Evolutionary conservation across 306 rosid genomes (phyloP), one percentile per base, ranked within the genome.

Genomic region (Fragaria vesca): DNA sequence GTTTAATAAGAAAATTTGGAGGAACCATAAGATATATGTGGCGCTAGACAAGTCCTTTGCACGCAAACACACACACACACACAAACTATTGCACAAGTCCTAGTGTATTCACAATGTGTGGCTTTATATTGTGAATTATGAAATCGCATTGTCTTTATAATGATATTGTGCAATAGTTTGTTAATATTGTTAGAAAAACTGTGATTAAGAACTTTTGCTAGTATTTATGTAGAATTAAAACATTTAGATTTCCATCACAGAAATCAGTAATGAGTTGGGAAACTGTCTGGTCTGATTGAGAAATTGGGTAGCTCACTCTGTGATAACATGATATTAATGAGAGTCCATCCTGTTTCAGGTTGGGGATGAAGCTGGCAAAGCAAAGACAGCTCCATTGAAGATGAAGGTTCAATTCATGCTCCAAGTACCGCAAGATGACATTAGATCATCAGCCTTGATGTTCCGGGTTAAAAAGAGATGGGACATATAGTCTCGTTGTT

Each of bases 381-480:
- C 96, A 61, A 93, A 93, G 89, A 85, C 91, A 36, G 94, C 99
- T 43, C 99, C 99, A 2, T 68, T 89, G 99, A 91, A 93, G 90
- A 90, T 90, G 97, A 95, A 93, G 66, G 89, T 90, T 81, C 99
- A 95, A 78, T 87, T 93, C 91, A 95, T 95, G 99, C 97, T 95
- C 42, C 99, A 95, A 83, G 97, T 95, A 77, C 99, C 99, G 66
- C 97, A 93, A 67, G 96, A 93, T 60, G 89, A 91, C 86, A 88
- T 95, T 43, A 87, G 75, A 74, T 91, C 97, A 75, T 86, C 98
- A 32, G 89, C 81, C 67, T 85, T 95, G 78, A 91, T 95, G 97
- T 90, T 95, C 86, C 90, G 98, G 62, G 82, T 95, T 63, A 95
- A 95, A 86, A 95, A 93, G 87, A 89, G 99, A 91, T 91, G 97